phyloP scores from a whole-genome alignment of 306 rosid genomes.

The Prinsepia uniflora region DNA sequence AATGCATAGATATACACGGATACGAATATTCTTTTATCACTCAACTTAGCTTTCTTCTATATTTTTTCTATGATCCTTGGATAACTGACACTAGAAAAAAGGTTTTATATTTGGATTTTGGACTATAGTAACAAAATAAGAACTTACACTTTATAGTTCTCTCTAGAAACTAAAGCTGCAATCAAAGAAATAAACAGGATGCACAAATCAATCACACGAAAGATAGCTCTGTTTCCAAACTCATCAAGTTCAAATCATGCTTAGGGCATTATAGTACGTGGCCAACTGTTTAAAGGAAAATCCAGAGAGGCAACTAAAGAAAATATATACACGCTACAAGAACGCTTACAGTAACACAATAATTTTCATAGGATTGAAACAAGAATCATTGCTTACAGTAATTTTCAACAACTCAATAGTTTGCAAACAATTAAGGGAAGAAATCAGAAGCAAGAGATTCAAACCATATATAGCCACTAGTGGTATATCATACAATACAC shows the following conservation, averaged over 20 bases:
- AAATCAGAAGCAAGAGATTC: neutral
- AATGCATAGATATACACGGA: neutral
- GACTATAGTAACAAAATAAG: neutral
- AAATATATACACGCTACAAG: neutral
- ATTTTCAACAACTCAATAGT: neutral
- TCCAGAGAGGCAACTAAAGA: neutral
- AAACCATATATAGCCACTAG: neutral
- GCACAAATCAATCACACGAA: neutral
- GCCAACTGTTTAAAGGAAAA: neutral
- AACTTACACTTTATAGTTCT: neutral
- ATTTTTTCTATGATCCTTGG: neutral
- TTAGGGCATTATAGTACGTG: neutral
- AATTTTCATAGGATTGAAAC: neutral
- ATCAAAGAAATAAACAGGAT: neutral
- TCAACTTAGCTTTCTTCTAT: neutral
- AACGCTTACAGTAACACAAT: neutral
- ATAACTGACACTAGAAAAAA: too few species aligned
- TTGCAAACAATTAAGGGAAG: neutral
- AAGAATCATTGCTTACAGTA: neutral
- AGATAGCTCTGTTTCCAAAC: neutral
- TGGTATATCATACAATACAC: neutral
- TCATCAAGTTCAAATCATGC: neutral
- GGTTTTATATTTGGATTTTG: too few species aligned
- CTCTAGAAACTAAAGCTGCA: too few species aligned
- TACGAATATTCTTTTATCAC: neutral